Percentiles rank a stretch among this genome's conserved stretches.
Conservation (phyloP, 2,329 filamentous ascomycete species). For the Ceratocystis diversiconidia region DNA sequence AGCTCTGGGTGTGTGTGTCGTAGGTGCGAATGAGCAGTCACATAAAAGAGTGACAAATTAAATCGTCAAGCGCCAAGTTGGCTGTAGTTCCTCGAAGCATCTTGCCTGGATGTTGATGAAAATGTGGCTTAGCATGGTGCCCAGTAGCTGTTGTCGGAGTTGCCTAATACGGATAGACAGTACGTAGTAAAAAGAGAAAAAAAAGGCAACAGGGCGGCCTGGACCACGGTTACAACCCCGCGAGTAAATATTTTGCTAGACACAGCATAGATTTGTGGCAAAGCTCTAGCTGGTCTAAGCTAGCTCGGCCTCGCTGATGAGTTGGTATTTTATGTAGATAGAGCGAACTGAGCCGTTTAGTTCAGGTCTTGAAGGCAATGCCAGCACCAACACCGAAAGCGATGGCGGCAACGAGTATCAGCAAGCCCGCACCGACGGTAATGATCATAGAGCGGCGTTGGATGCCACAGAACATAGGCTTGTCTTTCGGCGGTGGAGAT, state of each 20-base stretch:
- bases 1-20: too few relatives aligned
- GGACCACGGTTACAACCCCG: too few relatives aligned
- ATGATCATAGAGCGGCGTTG: constrained; percentile 20
- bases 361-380: constrained; percentile 19
- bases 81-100: too few relatives aligned
- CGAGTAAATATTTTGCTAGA: neutral
- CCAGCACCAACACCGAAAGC: constrained; percentile 21
- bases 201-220: neutral
- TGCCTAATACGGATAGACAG: neutral
- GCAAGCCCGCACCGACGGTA: constrained; percentile 18
- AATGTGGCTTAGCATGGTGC: neutral
- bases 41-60: too few relatives aligned
- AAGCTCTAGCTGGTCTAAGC: neutral
- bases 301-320: neutral
- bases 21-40: too few relatives aligned
- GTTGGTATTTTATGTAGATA: neutral
- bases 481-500: neutral
- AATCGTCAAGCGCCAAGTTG: too few relatives aligned
- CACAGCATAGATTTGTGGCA: neutral
- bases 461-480: constrained; percentile 21
- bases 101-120: too few relatives aligned
- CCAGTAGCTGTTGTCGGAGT: neutral
- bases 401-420: constrained; percentile 20
- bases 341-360: neutral
- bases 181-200: neutral